These are phyloP conservation scores for Ochromonas danica DNA, from an alignment of 108 stramenopile genomes.

Conservation along the genomic window DNA sequence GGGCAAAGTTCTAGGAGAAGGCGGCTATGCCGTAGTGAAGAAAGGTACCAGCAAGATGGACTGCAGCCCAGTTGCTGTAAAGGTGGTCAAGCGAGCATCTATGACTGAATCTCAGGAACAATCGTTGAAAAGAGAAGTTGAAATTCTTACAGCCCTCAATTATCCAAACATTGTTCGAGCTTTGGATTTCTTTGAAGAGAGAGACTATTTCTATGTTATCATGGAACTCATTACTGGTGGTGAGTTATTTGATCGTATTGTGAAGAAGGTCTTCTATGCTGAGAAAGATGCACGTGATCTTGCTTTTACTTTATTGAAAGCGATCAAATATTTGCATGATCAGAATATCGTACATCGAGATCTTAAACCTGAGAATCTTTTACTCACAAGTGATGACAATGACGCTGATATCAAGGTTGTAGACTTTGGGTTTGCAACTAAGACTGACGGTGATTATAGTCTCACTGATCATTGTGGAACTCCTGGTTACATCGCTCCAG, in stretches of 20 bases:
- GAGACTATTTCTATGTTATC: not conserved
- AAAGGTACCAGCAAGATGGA: not conserved
- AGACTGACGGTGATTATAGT: constrained; percentile 27
- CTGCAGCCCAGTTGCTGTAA: not conserved
- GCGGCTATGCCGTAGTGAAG: not conserved
- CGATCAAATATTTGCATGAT: constrained; percentile 73
- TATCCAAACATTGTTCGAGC: constrained; percentile 4
- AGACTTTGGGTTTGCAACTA: constrained; percentile 46
- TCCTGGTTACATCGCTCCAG: constrained; percentile 52
- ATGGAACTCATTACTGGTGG: constrained; percentile 71
- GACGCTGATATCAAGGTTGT: constrained; percentile 39
- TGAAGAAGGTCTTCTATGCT: constrained; percentile 79
- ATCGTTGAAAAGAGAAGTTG: constrained; percentile 8
- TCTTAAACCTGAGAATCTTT: constrained; percentile 49
- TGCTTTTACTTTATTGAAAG: constrained; percentile 71
- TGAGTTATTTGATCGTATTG: constrained; percentile 94
- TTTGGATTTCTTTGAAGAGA: constrained; percentile 7
- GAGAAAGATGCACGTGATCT: constrained; percentile 84
- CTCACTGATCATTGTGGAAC: constrained; percentile 52
- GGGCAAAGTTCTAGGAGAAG: not conserved
- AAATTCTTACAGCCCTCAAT: not conserved
- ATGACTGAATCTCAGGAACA: constrained; percentile 38
- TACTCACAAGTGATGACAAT: constrained; percentile 8
- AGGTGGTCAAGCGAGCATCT: not conserved
- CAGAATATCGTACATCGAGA: constrained; percentile 67